Conservation (phyloP, 352 stramenopile species). For the Phytophthora palmivora region DNA sequence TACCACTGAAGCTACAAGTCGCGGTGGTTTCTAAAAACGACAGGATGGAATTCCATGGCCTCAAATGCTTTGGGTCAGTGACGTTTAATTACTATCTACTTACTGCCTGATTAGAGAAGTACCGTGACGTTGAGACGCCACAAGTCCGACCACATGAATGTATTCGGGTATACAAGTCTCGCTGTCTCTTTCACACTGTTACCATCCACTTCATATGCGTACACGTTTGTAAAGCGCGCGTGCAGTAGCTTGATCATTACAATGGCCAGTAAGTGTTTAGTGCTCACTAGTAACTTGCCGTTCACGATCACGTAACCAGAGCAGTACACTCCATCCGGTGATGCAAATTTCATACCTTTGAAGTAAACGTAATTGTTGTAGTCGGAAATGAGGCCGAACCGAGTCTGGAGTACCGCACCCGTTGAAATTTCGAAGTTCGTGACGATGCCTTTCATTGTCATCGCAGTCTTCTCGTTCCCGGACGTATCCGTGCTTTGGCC, state of each 20-base stretch:
- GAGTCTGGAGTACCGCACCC: conserved; percentile 32
- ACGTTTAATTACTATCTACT: no score
- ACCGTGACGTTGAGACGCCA: conserved; percentile 36
- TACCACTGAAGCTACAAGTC: conserved; percentile 10
- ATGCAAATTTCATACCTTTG: conserved; percentile 54
- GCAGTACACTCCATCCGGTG: conserved; percentile 42
- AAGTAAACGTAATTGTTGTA: conserved; percentile 52
- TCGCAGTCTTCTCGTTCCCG: conserved; percentile 19
- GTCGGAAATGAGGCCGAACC: conserved; percentile 47
- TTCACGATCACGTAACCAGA: conserved; percentile 49
- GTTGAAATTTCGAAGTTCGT: conserved; percentile 47
- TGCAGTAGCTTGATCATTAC: conserved; percentile 42
- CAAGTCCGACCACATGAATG: conserved; percentile 39
- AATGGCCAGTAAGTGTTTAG: conserved; percentile 35
- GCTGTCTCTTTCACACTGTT: conserved; percentile 43
- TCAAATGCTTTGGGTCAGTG: no score
- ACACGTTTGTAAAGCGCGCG: conserved; percentile 19
- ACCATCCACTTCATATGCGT: conserved; percentile 45
- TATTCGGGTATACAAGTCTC: conserved; percentile 35
- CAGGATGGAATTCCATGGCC: no score
- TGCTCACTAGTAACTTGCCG: conserved; percentile 41
- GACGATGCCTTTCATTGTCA: conserved; percentile 22
- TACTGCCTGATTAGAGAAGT: conserved; percentile 5
- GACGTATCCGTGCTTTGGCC: conserved; percentile 15
- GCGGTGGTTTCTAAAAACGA: conserved; percentile 10